Conservation (phyloP, 169 alveolate genomes). For the Plasmodium malariae region DNA sequence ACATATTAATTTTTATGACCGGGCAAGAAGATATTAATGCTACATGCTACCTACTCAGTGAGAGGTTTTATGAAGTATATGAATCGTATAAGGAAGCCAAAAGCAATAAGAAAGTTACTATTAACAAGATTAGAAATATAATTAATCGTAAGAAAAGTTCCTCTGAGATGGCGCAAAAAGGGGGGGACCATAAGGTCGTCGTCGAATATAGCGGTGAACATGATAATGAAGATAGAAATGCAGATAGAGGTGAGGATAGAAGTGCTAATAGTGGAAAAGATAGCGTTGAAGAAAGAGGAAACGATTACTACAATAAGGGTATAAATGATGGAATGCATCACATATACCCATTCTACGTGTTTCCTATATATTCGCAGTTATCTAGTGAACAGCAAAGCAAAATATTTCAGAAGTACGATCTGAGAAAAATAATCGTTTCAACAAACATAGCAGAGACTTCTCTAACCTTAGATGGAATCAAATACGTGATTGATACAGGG, state of each 20-base stretch:
- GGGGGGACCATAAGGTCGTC: no score
- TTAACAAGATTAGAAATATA: slow-evolving; percentile 44
- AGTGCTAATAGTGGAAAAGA: slow-evolving; percentile 25
- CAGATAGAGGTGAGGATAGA: neutral
- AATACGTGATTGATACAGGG: slow-evolving; percentile 99
- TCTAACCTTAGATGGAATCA: slow-evolving; percentile 98
- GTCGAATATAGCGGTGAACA: no score
- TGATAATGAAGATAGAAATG: neutral
- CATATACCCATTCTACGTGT: slow-evolving; percentile 90
- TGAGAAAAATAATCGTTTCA: slow-evolving; percentile 96
- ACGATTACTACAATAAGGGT: slow-evolving; percentile 18
- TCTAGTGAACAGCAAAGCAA: slow-evolving; percentile 97
- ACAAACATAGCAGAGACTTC: slow-evolving; percentile 99
- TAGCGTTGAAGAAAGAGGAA: neutral
- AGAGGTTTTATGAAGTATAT: slow-evolving; percentile 87
- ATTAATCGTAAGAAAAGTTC: slow-evolving; percentile 1
- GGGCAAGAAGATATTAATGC: slow-evolving; percentile 99
- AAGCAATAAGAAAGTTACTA: slow-evolving; percentile 62
- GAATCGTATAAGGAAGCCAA: slow-evolving; percentile 75
- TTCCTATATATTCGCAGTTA: slow-evolving; percentile 99
- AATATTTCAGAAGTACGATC: slow-evolving; percentile 84
- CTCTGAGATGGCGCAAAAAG: neutral
- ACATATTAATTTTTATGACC: slow-evolving; percentile 99
- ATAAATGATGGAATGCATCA: slow-evolving; percentile 40
- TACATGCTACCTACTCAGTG: slow-evolving; percentile 96